phyloP scores from a whole-genome alignment of 768 basidiomycete genomes.

The Tephrocybe rancida region DNA sequence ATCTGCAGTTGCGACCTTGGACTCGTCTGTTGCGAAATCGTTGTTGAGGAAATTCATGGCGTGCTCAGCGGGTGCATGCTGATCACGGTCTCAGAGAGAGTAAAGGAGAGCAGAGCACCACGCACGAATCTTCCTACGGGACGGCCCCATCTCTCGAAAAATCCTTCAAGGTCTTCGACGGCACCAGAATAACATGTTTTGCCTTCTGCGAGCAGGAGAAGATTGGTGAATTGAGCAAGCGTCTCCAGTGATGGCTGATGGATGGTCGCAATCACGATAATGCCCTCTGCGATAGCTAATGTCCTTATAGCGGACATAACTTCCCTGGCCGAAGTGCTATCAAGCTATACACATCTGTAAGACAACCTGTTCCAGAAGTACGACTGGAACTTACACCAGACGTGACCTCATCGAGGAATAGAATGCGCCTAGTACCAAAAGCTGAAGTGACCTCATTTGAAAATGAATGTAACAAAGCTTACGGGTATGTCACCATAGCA shows the following conservation, averaged over 20 bases:
- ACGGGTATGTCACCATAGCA: conserved; percentile 60
- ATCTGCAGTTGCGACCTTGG: conserved; percentile 18
- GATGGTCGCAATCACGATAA: conserved; percentile 65
- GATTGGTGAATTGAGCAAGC: conserved; percentile 58
- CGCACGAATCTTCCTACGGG: conserved; percentile 39
- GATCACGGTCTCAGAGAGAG: conserved; percentile 15
- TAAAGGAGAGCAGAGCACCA: neutral
- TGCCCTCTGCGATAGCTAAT: conserved; percentile 46
- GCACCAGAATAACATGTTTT: conserved; percentile 43
- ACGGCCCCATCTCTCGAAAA: conserved; percentile 40
- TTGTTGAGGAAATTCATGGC: conserved; percentile 59
- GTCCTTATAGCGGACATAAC: conserved; percentile 45
- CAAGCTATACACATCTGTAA: conserved; percentile 32
- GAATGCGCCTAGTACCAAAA: conserved; percentile 38
- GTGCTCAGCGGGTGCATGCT: conserved; percentile 60
- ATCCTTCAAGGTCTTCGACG: conserved; percentile 40
- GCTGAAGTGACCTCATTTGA: neutral
- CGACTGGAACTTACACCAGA: conserved; percentile 38
- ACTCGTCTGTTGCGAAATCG: conserved; percentile 36
- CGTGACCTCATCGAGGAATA: conserved; percentile 67
- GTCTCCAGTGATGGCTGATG: conserved; percentile 70
- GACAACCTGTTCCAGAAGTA: neutral
- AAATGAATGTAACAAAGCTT: conserved; percentile 12
- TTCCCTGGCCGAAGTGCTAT: conserved; percentile 46
- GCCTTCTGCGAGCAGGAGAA: conserved; percentile 61